Conservation (phyloP, 352 stramenopile genomes). For the Pythium aquatile region DNA sequence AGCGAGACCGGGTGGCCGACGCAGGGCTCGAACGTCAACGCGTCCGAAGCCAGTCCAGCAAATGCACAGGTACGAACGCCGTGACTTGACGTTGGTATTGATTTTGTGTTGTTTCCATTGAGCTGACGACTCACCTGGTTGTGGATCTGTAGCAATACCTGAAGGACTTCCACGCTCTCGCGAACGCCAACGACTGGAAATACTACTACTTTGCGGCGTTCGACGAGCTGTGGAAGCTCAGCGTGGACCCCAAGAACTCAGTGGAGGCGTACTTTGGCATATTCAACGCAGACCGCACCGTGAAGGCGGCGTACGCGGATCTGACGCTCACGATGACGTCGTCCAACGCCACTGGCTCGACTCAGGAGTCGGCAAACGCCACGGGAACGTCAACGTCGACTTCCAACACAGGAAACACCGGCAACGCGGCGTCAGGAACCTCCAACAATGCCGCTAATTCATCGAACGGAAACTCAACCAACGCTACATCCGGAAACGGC, state of each 20-base stretch:
- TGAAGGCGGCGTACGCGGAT: slow-evolving; percentile 45
- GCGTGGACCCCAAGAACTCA: slow-evolving; percentile 30
- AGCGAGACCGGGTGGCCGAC: slow-evolving; percentile 72
- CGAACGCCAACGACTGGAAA: slow-evolving; percentile 35
- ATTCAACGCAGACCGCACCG: slow-evolving; percentile 37
- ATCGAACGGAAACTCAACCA: neutral
- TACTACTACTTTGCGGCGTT: slow-evolving; percentile 78
- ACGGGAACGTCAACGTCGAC: neutral
- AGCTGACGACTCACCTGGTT: neutral
- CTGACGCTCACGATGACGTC: slow-evolving; percentile 3
- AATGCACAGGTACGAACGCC: slow-evolving; percentile 39
- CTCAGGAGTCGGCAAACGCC: neutral
- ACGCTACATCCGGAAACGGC: neutral
- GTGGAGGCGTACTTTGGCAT: slow-evolving; percentile 68
- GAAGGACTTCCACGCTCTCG: slow-evolving; percentile 50
- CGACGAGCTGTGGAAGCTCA: slow-evolving; percentile 59
- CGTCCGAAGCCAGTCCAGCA: slow-evolving; percentile 34
- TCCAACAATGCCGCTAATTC: neutral
- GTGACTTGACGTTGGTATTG: neutral
- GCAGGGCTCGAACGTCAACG: slow-evolving; percentile 32
- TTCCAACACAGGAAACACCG: neutral
- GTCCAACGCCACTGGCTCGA: neutral
- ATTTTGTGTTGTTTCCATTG: neutral
- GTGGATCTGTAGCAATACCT: slow-evolving; percentile 43
- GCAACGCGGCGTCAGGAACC: neutral